Conservation (phyloP, 2,329 filamentous ascomycete species). For the Ophiostoma ulmi region DNA sequence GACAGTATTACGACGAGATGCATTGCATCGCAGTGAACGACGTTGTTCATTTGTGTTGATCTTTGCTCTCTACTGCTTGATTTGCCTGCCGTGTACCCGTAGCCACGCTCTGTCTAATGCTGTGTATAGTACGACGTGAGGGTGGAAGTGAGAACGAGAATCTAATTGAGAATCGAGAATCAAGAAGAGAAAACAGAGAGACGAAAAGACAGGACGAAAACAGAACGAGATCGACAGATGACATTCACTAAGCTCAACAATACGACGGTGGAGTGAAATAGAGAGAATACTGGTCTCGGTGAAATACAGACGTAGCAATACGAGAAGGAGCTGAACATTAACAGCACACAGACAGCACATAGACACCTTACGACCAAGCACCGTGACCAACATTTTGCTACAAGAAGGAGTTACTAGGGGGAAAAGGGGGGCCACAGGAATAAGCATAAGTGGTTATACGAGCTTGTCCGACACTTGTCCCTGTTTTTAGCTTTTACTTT, state of each 20-base stretch:
- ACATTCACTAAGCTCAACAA: not conserved
- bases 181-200: not conserved
- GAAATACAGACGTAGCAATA: not conserved
- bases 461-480: not conserved
- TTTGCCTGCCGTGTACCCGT: not conserved
- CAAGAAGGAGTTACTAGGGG: no score
- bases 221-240: not conserved
- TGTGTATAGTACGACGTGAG: not conserved
- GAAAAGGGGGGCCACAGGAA: not conserved
- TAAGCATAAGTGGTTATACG: conserved; percentile 9
- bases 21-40: conserved; percentile 6
- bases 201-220: not conserved
- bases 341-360: conserved; percentile 2
- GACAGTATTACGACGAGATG: not conserved
- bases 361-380: not conserved
- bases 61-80: not conserved
- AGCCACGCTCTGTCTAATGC: not conserved
- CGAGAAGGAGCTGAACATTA: not conserved
- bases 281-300: not conserved
- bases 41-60: not conserved
- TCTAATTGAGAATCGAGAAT: not conserved
- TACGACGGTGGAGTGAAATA: not conserved
- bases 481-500: not conserved
- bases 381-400: no score
- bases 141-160: not conserved